Conservation (phyloP, 2,329 filamentous ascomycete genomes). For the Fusarium oligoseptatum region DNA sequence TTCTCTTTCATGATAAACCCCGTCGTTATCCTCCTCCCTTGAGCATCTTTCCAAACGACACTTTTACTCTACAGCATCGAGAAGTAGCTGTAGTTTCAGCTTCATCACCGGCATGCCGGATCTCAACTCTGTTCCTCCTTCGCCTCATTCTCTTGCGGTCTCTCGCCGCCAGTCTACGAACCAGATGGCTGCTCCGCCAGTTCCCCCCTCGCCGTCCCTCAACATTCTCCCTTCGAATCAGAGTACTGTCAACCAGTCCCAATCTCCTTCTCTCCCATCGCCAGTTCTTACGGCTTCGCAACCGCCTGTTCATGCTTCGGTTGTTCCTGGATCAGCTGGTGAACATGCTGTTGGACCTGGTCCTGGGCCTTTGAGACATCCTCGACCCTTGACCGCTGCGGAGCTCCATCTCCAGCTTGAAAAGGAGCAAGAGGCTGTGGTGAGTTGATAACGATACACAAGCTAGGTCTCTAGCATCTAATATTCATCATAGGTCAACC, state of each 20-base stretch:
- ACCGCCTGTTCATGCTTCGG: conserved; percentile 38
- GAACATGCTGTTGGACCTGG: conserved; percentile 65
- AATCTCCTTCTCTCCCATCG: conserved; percentile 51
- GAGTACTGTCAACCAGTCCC: conserved; percentile 59
- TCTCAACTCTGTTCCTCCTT: conserved; percentile 68
- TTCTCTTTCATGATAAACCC: conserved; percentile 3
- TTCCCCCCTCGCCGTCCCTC: conserved; percentile 58
- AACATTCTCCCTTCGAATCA: conserved; percentile 72
- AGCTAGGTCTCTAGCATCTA: neutral
- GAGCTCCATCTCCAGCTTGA: conserved; percentile 92
- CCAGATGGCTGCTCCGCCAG: conserved; percentile 58
- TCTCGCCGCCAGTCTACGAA: conserved; percentile 60
- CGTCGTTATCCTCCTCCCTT: neutral
- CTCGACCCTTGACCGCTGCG: conserved; percentile 86
- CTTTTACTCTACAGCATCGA: neutral
- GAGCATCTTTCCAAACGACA: neutral
- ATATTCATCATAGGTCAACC: conserved; percentile 77
- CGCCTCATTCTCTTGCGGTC: conserved; percentile 59
- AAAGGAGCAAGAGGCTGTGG: conserved; percentile 95
- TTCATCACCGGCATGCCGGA: conserved; percentile 61
- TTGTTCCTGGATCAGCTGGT: conserved; percentile 47
- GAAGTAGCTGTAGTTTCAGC: neutral
- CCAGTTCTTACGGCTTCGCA: conserved; percentile 49
- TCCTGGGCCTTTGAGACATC: conserved; percentile 84
- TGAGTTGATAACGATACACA: conserved; percentile 56